A percentile compares a stretch with the other conserved stretches of the same genome.
These are phyloP conservation scores for Floccularia luteovirens DNA, from an alignment of 768 basidiomycete genomes.

Conservation along the genomic window DNA sequence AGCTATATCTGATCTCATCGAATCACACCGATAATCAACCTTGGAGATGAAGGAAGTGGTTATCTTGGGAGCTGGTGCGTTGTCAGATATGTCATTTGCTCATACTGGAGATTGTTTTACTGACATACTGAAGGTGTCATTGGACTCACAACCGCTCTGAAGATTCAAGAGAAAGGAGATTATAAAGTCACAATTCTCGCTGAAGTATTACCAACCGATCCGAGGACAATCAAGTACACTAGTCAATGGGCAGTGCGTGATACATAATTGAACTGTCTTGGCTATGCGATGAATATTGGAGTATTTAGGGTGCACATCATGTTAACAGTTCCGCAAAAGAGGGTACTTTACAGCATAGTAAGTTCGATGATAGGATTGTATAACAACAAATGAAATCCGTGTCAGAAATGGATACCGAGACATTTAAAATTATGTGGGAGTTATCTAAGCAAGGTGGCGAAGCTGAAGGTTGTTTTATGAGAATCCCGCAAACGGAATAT, in stretches of 20 bases:
- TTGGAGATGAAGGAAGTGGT: slow-evolving; percentile 1
- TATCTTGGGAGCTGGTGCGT: slow-evolving; percentile 1
- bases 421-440: slow-evolving; percentile 65
- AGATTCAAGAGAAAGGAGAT: slow-evolving; percentile 45
- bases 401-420: slow-evolving; percentile 66
- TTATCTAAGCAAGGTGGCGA: slow-evolving; percentile 50
- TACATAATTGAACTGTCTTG: neutral
- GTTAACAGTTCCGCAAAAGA: slow-evolving; percentile 44
- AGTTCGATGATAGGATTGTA: slow-evolving; percentile 2
- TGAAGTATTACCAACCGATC: slow-evolving; percentile 14
- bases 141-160: slow-evolving; percentile 57
- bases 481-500: slow-evolving; percentile 54
- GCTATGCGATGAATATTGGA: neutral
- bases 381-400: neutral
- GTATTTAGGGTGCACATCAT: slow-evolving; percentile 68
- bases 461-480: slow-evolving; percentile 57
- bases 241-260: slow-evolving; percentile 62
- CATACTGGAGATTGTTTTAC: neutral
- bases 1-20: too few species aligned
- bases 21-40: too few species aligned
- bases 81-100: neutral
- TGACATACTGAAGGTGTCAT: slow-evolving; percentile 40
- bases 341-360: slow-evolving; percentile 38
- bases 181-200: slow-evolving; percentile 43
- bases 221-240: slow-evolving; percentile 44